Base-by-base conservation (phyloP, 2,329 filamentous ascomycete species). In the Ceratocystis cacaofunesta region DNA sequence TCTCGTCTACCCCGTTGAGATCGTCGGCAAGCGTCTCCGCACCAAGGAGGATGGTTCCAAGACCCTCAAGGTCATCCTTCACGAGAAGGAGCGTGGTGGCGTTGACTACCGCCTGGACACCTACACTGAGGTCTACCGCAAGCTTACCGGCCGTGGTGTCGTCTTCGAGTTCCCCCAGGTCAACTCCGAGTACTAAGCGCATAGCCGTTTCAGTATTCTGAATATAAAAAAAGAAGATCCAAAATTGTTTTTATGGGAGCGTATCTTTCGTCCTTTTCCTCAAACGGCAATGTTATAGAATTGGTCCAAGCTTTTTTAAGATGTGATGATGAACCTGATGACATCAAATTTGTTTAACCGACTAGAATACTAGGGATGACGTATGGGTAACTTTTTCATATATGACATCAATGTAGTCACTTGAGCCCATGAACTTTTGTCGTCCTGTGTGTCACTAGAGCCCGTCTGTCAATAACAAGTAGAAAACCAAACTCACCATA, bases 101-200 rank as follows among this genome's bases (percentile, higher is more conserved):
- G 92, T 99, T 74, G 94, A 99, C 85, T 96, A 97, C 89, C 87
- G 94, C 79, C 90, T 99, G 74, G 94, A 99, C 82, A 96, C 92
- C 78, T 99, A 99, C 86, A 90, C 90, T 71, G 94, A 99, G 87
- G 94, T 99, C 78, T 99, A 99, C 89, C 90, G 91, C 80, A 88
- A 90, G 76, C 84, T 99, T 77, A 99, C 94, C 70, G 94, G 94
- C 80, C 94, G 95, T 81, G 86, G 86, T 77, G 94, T 97, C 78
- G 86, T 87, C 80, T 99, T 99, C 77, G 94, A 99, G 87, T 99
- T 99, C 87, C 94, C 94, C 75, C 89, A 95, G 83, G 82, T 82
- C 75, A 78, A 82, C 75, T 74, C 84, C 72, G 92, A 96, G 77
- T 95, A 89, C 82, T 95, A 94, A 82, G 82, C 64, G 64, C 30